Conservation (phyloP, 1,284 basidiomycete species). For the Papiliotrema nemorosa region DNA sequence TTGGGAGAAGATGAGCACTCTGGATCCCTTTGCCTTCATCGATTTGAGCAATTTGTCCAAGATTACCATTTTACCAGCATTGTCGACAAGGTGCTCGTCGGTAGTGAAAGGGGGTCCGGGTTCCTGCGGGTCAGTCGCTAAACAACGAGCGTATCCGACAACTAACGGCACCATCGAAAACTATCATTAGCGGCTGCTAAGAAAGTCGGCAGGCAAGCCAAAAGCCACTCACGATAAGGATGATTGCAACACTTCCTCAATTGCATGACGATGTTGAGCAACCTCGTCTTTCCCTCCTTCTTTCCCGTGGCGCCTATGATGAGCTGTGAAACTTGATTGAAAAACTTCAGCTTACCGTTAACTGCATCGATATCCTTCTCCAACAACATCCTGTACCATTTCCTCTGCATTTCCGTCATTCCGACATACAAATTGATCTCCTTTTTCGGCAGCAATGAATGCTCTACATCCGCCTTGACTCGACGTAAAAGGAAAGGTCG, state of each 20-base stretch:
- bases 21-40: constrained; percentile 89
- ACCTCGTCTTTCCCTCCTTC: constrained; percentile 95
- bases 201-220: not conserved
- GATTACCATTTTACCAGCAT: constrained; percentile 96
- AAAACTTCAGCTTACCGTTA: constrained; percentile 60
- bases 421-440: constrained; percentile 99
- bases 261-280: constrained; percentile 99
- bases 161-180: constrained; percentile 50
- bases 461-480: constrained; percentile 97
- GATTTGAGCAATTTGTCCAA: constrained; percentile 86
- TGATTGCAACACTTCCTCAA: constrained; percentile 61
- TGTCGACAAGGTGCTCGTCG: constrained; percentile 92
- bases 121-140: constrained; percentile 66
- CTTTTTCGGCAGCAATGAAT: constrained; percentile 93
- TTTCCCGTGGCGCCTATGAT: constrained; percentile 74
- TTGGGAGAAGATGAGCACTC: constrained; percentile 96
- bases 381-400: constrained; percentile 93
- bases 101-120: constrained; percentile 98
- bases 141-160: constrained; percentile 61
- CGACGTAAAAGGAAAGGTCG: constrained; percentile 90
- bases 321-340: constrained; percentile 5
- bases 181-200: constrained; percentile 18
- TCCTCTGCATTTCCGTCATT: constrained; percentile 95
- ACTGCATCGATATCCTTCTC: constrained; percentile 99
- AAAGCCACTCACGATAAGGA: constrained; percentile 51